Conservation (phyloP, 495 filamentous ascomycete species). For the Neurospora sp. region DNA sequence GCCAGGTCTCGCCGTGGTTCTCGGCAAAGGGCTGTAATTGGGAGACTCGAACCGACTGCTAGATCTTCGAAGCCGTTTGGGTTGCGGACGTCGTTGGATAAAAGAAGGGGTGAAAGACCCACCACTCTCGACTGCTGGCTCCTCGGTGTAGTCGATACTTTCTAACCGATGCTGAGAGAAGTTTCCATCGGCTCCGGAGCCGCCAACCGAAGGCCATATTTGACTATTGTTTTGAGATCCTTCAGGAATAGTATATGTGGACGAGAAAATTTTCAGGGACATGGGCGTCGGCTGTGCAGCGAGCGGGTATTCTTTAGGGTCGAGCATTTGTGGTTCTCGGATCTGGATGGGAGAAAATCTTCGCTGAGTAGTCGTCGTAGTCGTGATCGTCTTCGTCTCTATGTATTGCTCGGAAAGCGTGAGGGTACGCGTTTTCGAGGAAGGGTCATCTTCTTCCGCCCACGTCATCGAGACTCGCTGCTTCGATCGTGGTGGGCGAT, state of each 20-base stretch:
- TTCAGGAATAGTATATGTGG: not conserved
- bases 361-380: slow-evolving; percentile 88
- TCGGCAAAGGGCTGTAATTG: slow-evolving; percentile 15
- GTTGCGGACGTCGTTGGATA: not conserved
- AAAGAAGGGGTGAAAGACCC: not conserved
- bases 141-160: not conserved
- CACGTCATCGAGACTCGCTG: slow-evolving; percentile 38
- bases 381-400: slow-evolving; percentile 68
- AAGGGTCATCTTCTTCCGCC: slow-evolving; percentile 30
- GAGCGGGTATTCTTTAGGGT: slow-evolving; percentile 83
- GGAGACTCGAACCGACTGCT: slow-evolving; percentile 26
- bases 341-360: slow-evolving; percentile 77
- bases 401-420: slow-evolving; percentile 47
- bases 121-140: not conserved
- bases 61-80: slow-evolving; percentile 12
- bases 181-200: not conserved
- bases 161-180: not conserved
- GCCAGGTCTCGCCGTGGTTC: slow-evolving; percentile 6
- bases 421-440: slow-evolving; percentile 23
- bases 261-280: not conserved
- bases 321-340: slow-evolving; percentile 66
- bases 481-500: slow-evolving; percentile 31
- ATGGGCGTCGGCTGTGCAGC: slow-evolving; percentile 53
- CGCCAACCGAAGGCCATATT: slow-evolving; percentile 55
- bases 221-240: slow-evolving; percentile 43